Evolutionary conservation across 2,329 filamentous ascomycete species (phyloP), one percentile per base, ranked within the genome.

Genomic region (Juglanconis sp.): DNA sequence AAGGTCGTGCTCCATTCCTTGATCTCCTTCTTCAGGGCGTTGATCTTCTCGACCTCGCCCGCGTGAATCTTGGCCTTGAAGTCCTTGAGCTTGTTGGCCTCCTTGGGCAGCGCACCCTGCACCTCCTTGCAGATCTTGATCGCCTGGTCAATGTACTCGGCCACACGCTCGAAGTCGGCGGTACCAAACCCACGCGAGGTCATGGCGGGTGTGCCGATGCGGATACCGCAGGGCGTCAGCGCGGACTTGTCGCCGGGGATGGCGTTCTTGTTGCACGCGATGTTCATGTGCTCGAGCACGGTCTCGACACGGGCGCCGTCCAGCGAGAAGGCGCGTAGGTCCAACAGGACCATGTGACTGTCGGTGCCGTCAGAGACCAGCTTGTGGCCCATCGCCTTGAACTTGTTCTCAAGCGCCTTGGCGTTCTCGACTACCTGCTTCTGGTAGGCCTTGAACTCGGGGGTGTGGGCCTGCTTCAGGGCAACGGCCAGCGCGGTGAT

Each of bases 241-340:
- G 95, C 95, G 61, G 91, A 96, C 84, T 96, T 97, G 84, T 99
- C 95, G 65, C 95, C 95, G 46, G 95, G 95, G 62, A 96, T 95
- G 63, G 91, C 89, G 87, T 99, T 99, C 88, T 99, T 99, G 88
- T 99, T 99, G 86, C 92, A 96, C 64, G 95, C 93, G 76, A 99
- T 96, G 83, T 96, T 96, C 79, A 97, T 95, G 76, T 96, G 90
- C 82, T 99, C 95, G 24, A 99, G 88, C 62, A 99, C 90, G 64
- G 91, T 89, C 84, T 99, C 95, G 47, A 98, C 90, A 76, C 95
- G 92, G 61, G 95, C 95, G 71, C 95, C 95, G 71, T 99, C 95
- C 17, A 99, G 87, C 65, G 80, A 83, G 73, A 91, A 86, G 72
- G 92, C 87, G 75, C 96, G 93, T 67, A 99, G 87, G 77, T 99